phyloP scores from a whole-genome alignment of 78 protist genomes.

The Chrysochromulina tobinii region DNA sequence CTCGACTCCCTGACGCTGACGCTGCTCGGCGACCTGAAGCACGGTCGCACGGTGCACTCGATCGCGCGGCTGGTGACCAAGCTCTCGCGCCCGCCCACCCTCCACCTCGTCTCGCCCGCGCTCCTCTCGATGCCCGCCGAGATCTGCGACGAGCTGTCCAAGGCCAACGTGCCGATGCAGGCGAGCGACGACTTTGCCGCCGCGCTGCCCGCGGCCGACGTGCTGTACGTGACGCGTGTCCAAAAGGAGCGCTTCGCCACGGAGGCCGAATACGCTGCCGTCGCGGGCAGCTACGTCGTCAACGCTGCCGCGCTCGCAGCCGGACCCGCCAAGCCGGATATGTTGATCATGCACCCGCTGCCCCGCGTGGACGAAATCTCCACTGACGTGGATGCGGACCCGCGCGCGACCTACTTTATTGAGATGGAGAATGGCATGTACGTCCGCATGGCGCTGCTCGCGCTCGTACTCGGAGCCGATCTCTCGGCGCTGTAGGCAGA shows the following conservation, averaged over 20 bases:
- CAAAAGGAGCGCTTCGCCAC: constrained; percentile 86
- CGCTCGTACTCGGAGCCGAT: constrained; percentile 21
- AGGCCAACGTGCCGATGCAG: background rate
- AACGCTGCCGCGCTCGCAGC: background rate
- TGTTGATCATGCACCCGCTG: constrained; percentile 91
- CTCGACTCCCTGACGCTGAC: constrained; percentile 60
- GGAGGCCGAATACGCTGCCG: constrained; percentile 50
- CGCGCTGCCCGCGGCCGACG: constrained; percentile 71
- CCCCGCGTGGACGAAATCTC: constrained; percentile 89
- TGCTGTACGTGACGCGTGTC: constrained; percentile 89
- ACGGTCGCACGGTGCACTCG: constrained; percentile 69
- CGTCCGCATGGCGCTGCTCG: constrained; percentile 91
- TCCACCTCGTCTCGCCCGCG: constrained; percentile 73
- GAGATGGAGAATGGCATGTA: constrained; percentile 89
- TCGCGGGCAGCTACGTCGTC: background rate
- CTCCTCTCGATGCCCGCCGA: constrained; percentile 71
- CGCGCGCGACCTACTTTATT: constrained; percentile 91
- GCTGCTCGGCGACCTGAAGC: constrained; percentile 88
- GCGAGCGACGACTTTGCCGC: constrained; percentile 18
- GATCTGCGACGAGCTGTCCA: constrained; percentile 33
- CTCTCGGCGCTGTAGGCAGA: background rate
- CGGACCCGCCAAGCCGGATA: constrained; percentile 57
- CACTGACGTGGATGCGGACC: constrained; percentile 80
- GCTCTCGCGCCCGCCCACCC: constrained; percentile 41
- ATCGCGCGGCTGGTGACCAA: constrained; percentile 66